These are phyloP conservation scores for Cyclanthera cordifolia DNA, from an alignment of 306 rosid species.

Conservation along the genomic window DNA sequence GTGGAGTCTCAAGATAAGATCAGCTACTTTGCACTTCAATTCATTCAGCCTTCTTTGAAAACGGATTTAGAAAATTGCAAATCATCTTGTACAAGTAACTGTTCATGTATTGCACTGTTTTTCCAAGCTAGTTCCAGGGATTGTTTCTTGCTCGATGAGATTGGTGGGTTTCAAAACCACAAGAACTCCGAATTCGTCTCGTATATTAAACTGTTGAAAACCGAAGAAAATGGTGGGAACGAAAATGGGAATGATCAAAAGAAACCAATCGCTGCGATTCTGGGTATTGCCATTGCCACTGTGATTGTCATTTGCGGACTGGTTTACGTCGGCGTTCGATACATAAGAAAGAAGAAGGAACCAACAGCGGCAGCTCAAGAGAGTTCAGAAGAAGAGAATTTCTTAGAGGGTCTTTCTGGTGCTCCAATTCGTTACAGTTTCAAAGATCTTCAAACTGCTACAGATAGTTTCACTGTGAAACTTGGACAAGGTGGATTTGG, in stretches of 20 bases:
- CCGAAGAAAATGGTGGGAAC: conserved; percentile 21
- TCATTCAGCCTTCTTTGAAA: conserved; percentile 40
- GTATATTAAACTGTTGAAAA: conserved; percentile 45
- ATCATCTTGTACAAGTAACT: conserved; percentile 46
- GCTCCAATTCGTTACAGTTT: conserved; percentile 69
- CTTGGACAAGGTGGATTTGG: conserved; percentile 97
- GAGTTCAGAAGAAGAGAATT: conserved; percentile 76
- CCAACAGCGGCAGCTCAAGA: conserved; percentile 29
- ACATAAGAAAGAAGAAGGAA: conserved; percentile 29
- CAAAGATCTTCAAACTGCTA: conserved; percentile 60
- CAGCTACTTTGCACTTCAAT: conserved; percentile 53
- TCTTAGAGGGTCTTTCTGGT: conserved; percentile 59
- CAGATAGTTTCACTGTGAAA: conserved; percentile 56
- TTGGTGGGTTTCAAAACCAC: conserved; percentile 61
- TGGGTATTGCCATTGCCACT: conserved; percentile 43
- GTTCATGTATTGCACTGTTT: conserved; percentile 73
- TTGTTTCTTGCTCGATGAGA: conserved; percentile 46
- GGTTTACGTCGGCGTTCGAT: conserved; percentile 36
- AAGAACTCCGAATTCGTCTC: conserved; percentile 46
- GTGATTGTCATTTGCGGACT: conserved; percentile 34
- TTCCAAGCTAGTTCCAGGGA: conserved; percentile 52
- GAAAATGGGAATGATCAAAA: conserved; percentile 23
- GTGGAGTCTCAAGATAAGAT: conserved; percentile 44
- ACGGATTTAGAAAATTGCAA: conserved; percentile 56
- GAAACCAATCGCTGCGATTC: conserved; percentile 31